These are phyloP conservation scores for Oidium heveae DNA, from an alignment of 2,329 filamentous ascomycete species.

Conservation along the genomic window DNA sequence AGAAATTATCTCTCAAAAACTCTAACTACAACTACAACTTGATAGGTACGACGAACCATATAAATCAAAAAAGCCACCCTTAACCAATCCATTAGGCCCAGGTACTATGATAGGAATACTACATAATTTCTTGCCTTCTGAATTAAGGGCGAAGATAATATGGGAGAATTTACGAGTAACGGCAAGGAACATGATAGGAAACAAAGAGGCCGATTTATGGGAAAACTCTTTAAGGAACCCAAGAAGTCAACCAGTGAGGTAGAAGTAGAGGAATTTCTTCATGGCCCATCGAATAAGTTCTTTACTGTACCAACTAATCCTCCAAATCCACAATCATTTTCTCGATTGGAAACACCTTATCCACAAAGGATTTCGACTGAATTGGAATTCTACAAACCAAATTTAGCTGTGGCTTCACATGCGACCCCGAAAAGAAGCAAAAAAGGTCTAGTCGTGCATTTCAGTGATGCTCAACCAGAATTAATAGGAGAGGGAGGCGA, in stretches of 20 bases:
- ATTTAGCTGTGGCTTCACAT: constrained; percentile 7
- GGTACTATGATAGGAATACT: no score
- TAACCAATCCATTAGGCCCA: no score
- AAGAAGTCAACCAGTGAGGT: constrained; percentile 16
- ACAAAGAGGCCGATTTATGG: constrained; percentile 26
- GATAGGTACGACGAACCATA: no score
- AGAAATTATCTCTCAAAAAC: no score
- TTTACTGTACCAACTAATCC: constrained; percentile 23
- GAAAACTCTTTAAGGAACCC: constrained; percentile 20
- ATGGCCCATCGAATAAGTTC: constrained; percentile 28
- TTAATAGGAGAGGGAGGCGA: constrained; percentile 84
- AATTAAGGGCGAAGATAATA: constrained; percentile 3
- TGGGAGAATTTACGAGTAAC: constrained; percentile 7
- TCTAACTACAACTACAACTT: no score
- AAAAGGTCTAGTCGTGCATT: constrained; percentile 50
- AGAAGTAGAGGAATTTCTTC: constrained; percentile 33
- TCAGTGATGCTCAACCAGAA: constrained; percentile 46
- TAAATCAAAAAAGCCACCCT: no score
- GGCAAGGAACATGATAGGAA: constrained; percentile 11
- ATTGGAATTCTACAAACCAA: constrained; percentile 15
- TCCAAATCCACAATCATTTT: constrained; percentile 6
- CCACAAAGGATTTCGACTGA: constrained; percentile 26
- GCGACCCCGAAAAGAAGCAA: constrained; percentile 20
- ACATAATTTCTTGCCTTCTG: no score
- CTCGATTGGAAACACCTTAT: constrained; percentile 21